Percentiles rank a stretch among this genome's conserved stretches.
These are phyloP conservation scores for Diaporthe velutina DNA, from an alignment of 2,329 filamentous ascomycete species.

Conservation along the genomic window DNA sequence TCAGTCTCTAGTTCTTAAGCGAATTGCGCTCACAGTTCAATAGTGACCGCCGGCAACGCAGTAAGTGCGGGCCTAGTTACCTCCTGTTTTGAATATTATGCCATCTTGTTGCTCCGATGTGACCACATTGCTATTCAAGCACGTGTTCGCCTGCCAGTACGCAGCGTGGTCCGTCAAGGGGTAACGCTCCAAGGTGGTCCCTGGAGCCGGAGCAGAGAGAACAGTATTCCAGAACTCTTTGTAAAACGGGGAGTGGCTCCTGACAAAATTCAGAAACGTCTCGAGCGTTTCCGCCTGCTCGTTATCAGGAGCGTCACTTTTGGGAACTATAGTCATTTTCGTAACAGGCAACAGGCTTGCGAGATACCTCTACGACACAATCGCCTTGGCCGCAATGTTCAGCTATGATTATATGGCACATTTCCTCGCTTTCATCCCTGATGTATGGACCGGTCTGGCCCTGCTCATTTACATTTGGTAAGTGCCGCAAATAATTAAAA, in stretches of 20 bases:
- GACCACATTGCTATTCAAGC: neutral
- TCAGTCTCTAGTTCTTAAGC: neutral
- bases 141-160: constrained; percentile 18
- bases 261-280: neutral
- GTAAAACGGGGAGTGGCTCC: neutral
- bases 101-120: constrained; percentile 4
- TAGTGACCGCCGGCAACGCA: too few species aligned
- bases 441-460: neutral
- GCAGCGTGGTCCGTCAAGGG: constrained; percentile 15
- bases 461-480: neutral
- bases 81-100: constrained; percentile 21
- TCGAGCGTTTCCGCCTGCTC: neutral
- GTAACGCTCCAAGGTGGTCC: neutral
- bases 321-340: constrained; percentile 2
- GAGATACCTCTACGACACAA: neutral
- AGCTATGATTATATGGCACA: neutral
- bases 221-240: neutral
- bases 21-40: too few species aligned
- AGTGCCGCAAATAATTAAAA: neutral
- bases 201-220: neutral
- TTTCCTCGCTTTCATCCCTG: neutral
- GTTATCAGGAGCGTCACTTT: neutral
- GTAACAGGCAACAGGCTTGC: too few species aligned
- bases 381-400: neutral
- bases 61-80: neutral